Evolutionary conservation across 495 filamentous ascomycete genomes (phyloP).

Genomic region (Tuber melanosporum): DNA sequence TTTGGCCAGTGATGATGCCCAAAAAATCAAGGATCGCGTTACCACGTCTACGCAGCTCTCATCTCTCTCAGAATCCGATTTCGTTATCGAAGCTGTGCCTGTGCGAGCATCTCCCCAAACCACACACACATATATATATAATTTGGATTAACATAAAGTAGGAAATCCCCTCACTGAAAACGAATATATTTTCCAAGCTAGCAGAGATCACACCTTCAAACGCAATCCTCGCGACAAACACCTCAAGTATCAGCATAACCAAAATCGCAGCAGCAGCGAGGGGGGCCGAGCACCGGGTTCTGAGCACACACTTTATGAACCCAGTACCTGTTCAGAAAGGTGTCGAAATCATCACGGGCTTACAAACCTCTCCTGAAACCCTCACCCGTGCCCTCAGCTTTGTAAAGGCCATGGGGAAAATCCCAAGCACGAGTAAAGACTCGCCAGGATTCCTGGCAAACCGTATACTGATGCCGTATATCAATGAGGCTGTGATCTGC

Average conservation of each 20-base stretch:
- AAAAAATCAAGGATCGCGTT: conserved; percentile 61
- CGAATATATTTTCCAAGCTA: conserved; percentile 75
- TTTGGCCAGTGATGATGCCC: conserved; percentile 70
- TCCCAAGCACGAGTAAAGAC: conserved; percentile 77
- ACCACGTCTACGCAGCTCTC: conserved; percentile 66
- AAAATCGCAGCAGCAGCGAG: conserved; percentile 84
- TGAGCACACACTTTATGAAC: conserved; percentile 99
- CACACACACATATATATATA: not conserved
- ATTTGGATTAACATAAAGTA: not conserved
- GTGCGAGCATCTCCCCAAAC: conserved; percentile 9
- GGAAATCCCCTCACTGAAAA: conserved; percentile 83
- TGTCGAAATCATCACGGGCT: conserved; percentile 89
- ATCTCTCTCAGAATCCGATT: conserved; percentile 77
- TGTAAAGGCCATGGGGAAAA: conserved; percentile 86
- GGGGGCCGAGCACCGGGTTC: conserved; percentile 71
- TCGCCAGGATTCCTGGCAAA: conserved; percentile 94
- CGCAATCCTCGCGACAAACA: conserved; percentile 93
- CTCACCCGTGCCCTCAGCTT: conserved; percentile 78
- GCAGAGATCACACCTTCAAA: conserved; percentile 78
- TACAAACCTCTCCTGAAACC: conserved; percentile 81
- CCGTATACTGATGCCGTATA: conserved; percentile 96
- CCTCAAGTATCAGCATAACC: conserved; percentile 93
- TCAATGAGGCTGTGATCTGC: conserved; percentile 97
- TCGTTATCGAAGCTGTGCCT: conserved; percentile 95
- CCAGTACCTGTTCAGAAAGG: conserved; percentile 95